Evolutionary conservation across 768 basidiomycete genomes (phyloP), one percentile per base, ranked within the genome.

Genomic region (Collybiopsis luxurians): DNA sequence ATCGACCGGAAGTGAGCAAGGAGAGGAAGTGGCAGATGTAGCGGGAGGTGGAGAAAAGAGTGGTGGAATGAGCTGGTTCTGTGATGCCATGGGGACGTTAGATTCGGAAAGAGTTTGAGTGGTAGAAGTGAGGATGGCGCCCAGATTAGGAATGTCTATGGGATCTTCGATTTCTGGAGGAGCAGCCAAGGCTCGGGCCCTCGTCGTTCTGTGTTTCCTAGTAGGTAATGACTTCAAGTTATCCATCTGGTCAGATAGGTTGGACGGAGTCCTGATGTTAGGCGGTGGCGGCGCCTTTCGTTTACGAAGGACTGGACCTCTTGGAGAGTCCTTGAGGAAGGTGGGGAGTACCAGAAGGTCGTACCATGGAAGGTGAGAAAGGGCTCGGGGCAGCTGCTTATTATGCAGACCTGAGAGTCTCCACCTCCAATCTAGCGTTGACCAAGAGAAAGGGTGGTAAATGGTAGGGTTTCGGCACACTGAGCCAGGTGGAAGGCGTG

Each of bases 361-460:
- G 31, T 54, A 54, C 53, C 53, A 54, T 19, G 53, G 53, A 2
- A 28, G 11, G 42, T 42, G n/a, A 17, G 12, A 30, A 26, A 54
- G 53, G 23, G 43, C 53, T 13, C 43, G 17, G 31, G 53, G 40
- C 15, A 54, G n/a, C 42, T 54, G 53, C 28, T 54, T 54, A 23
- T n/a, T 45, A 38, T 54, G 53, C 36, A 54, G 15, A 13, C 53
- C 53, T 30, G 21, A 44, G 13, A 54, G 53, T 54, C 53, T 54
- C 24, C 39, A 54, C 19, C 27, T 42, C 40, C 53, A 54, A 28
- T 54, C 53, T 17, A 45, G 42, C 11, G 36, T 21, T 3, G 53
- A 54, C 40, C 39, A 54, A 12, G 43, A 42, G 28, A 54, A 36
- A 44, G 53, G 53, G 40, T 54, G 53, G 31, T 54, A 54, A 27